Evolutionary conservation across 768 basidiomycete species (phyloP).

Genomic region (Gloeostereum incarnatum): DNA sequence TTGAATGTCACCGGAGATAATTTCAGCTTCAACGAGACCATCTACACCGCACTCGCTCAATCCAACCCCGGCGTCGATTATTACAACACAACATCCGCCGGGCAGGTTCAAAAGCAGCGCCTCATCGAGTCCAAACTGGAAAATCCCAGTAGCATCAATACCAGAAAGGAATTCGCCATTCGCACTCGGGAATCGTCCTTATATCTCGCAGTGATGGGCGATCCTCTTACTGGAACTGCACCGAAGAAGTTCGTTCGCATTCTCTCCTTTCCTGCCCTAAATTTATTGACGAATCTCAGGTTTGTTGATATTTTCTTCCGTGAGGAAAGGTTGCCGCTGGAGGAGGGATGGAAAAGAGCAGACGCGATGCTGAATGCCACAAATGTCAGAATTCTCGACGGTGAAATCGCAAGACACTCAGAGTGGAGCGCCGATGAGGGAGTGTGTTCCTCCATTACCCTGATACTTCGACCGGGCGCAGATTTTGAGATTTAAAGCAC

Average conservation of each 20-base stretch:
- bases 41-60: slow-evolving; percentile 10
- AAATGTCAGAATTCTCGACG: too few species aligned
- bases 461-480: too few species aligned
- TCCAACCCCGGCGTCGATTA: slow-evolving; percentile 11
- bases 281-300: slow-evolving; percentile 1
- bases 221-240: slow-evolving; percentile 10
- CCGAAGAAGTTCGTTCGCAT: slow-evolving; percentile 7
- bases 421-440: too few species aligned
- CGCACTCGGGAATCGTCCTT: slow-evolving; percentile 8
- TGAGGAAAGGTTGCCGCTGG: slow-evolving; percentile 11
- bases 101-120: slow-evolving; percentile 7
- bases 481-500: too few species aligned
- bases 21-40: slow-evolving; percentile 9
- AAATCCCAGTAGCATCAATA: slow-evolving; percentile 11
- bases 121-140: slow-evolving; percentile 5
- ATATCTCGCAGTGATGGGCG: slow-evolving; percentile 9
- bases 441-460: too few species aligned
- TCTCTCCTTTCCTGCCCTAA: not conserved
- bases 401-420: too few species aligned
- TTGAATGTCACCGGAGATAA: slow-evolving; percentile 9
- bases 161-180: slow-evolving; percentile 9
- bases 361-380: too few species aligned
- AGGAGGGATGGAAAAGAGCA: slow-evolving; percentile 9
- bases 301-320: slow-evolving; percentile 12
- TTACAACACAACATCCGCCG: slow-evolving; percentile 10